Base-by-base conservation (phyloP, 495 filamentous ascomycete species). In the Penicillium desertorum region DNA sequence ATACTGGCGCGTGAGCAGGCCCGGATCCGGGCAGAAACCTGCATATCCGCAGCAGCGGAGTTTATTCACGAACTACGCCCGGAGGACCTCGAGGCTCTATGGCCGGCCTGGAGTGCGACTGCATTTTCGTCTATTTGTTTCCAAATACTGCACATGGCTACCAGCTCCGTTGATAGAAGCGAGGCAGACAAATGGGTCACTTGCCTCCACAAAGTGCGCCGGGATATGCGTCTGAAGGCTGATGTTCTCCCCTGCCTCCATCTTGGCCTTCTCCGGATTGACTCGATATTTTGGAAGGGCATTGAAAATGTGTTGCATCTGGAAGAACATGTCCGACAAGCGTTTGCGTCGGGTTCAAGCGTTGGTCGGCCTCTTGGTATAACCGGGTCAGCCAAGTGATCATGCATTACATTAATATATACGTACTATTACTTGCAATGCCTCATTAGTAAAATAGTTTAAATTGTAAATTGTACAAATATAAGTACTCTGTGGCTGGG, bases 211-310 rank as follows among this genome's bases (percentile, higher is more conserved):
- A 29, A 32, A 14, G 51, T 54, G 25, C 51, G 51, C 16, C 37
- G 51, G 19, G 37, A 54, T 9, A 54, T 54, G 51, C 51, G 51
- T 14, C 39, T 54, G 9, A 54, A 54, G n/a, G 51, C 39, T 8
- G 51, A 54, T 22, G 36, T 44, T 12, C 9, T 54, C 11, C 51
- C 51, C 22, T 54, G 51, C 22, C 51, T 54, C 5, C 51, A 44
- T 30, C 36, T 54, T 17, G 51, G 51, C n/a, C 37, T 54, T 30
- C 12, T 54, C 11, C 51, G 51, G 14, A 54, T 54, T 16, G 51
- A 54, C 25, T 54, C 51, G 0, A 44, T 54, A 30, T 54, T 54
- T 41, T 54, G 51, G 51, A 54, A 54, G 5, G 37, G 51, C 2
- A 12, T 54, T 10, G 41, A 54, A 1, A 54, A 36, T 54, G 51